phyloP scores from a whole-genome alignment of 2,329 filamentous ascomycete species.

The Magnaporthiopsis incrustans region DNA sequence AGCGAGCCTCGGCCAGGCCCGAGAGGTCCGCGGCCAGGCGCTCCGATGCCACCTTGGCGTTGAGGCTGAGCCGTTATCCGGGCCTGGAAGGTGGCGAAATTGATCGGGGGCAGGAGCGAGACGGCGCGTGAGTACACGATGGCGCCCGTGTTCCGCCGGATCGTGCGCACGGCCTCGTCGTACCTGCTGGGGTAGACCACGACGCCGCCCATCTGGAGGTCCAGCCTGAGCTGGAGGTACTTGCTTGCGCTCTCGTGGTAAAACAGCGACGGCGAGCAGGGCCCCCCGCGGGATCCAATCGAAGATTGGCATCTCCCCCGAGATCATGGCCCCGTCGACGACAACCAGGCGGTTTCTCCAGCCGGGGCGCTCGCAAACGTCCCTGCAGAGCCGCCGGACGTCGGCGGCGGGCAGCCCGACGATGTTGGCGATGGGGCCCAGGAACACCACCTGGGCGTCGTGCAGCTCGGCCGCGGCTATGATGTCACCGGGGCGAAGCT shows the following conservation, averaged over 20 bases:
- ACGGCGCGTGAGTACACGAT: neutral
- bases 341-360: slow-evolving; percentile 4
- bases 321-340: slow-evolving; percentile 5
- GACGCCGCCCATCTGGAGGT: slow-evolving; percentile 5
- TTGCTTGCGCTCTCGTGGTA: slow-evolving; percentile 7
- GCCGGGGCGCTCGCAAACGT: neutral
- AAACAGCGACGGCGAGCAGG: neutral
- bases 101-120: slow-evolving; percentile 1
- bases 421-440: slow-evolving; percentile 6
- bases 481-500: slow-evolving; percentile 6
- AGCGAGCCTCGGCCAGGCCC: neutral
- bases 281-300: slow-evolving; percentile 2
- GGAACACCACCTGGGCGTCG: slow-evolving; percentile 2
- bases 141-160: slow-evolving; percentile 3
- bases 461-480: slow-evolving; percentile 5
- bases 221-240: slow-evolving; percentile 7
- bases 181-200: neutral
- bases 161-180: slow-evolving; percentile 3
- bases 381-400: neutral
- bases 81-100: neutral
- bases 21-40: neutral
- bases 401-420: slow-evolving; percentile 4
- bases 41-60: neutral
- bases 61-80: neutral
- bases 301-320: slow-evolving; percentile 3